Conservation (phyloP, 2,329 filamentous ascomycete species). For the Coniochaeta ligniaria region DNA sequence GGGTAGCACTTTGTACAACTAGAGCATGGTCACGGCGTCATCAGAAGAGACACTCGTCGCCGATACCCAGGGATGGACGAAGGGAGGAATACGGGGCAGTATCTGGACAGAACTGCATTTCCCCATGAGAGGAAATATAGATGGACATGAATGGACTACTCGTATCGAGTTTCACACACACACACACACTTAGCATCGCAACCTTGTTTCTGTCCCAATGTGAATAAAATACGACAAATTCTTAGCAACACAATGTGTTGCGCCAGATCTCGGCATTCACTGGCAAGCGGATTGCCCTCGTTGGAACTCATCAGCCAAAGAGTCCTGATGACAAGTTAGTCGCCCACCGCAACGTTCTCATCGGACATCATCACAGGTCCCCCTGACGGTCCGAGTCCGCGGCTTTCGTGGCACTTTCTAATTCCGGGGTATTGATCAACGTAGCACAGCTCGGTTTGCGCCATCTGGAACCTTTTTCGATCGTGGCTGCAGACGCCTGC, state of each 20-base stretch:
- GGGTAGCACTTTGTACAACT: constrained; percentile 4
- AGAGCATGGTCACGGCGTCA: constrained; percentile 10
- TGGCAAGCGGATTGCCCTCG: no score
- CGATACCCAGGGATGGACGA: constrained; percentile 5
- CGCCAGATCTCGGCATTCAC: no score
- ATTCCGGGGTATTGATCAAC: background rate
- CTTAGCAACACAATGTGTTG: background rate
- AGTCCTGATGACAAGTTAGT: background rate
- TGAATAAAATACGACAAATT: background rate
- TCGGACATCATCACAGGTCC: background rate
- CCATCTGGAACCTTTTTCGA: background rate
- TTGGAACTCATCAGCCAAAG: background rate
- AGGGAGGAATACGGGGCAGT: background rate
- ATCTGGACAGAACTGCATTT: background rate
- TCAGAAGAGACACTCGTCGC: constrained; percentile 5
- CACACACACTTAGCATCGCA: background rate
- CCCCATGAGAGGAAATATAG: background rate
- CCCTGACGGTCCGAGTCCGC: constrained; percentile 2
- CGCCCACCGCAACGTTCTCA: background rate
- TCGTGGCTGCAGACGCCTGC: background rate
- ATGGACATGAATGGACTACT: background rate
- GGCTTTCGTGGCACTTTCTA: background rate
- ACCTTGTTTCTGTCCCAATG: background rate
- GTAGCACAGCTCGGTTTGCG: background rate
- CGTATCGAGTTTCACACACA: background rate